These are phyloP conservation scores for Solanum pennellii DNA, from an alignment of 257 asterid species.

Conservation along the genomic window DNA sequence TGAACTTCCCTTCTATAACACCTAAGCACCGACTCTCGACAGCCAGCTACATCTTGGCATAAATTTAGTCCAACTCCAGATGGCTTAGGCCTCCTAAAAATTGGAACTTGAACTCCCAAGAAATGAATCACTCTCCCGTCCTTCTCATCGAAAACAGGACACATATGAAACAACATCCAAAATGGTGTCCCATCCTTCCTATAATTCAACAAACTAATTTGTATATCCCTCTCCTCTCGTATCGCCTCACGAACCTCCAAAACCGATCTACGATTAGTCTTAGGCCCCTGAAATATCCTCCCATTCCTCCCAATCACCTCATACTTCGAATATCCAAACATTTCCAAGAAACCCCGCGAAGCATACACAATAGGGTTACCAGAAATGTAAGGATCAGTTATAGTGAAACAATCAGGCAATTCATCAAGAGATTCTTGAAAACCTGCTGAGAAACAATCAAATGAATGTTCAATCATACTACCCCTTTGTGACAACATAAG, in stretches of 20 bases:
- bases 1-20: slow-evolving; percentile 79
- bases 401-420: slow-evolving; percentile 60
- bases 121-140: slow-evolving; percentile 61
- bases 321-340: slow-evolving; percentile 62
- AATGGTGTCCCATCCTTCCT: slow-evolving; percentile 89
- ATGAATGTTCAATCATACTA: slow-evolving; percentile 38
- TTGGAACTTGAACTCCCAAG: slow-evolving; percentile 54
- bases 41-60: slow-evolving; percentile 26
- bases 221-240: slow-evolving; percentile 55
- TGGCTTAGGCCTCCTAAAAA: slow-evolving; percentile 32
- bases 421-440: slow-evolving; percentile 63
- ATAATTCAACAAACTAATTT: slow-evolving; percentile 64
- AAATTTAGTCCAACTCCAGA: slow-evolving; percentile 12
- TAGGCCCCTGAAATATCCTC: slow-evolving; percentile 82
- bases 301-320: slow-evolving; percentile 94
- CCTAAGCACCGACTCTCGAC: slow-evolving; percentile 32
- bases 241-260: slow-evolving; percentile 87
- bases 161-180: slow-evolving; percentile 85
- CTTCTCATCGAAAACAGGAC: slow-evolving; percentile 61
- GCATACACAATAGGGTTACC: slow-evolving; percentile 96
- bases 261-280: slow-evolving; percentile 63
- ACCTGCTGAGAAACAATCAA: slow-evolving; percentile 56
- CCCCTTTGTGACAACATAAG: slow-evolving; percentile 67
- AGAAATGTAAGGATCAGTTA: slow-evolving; percentile 80
- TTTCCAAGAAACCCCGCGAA: slow-evolving; percentile 64